These are phyloP conservation scores for Capsicum chinense DNA, from an alignment of 257 asterid species.

Conservation along the genomic window DNA sequence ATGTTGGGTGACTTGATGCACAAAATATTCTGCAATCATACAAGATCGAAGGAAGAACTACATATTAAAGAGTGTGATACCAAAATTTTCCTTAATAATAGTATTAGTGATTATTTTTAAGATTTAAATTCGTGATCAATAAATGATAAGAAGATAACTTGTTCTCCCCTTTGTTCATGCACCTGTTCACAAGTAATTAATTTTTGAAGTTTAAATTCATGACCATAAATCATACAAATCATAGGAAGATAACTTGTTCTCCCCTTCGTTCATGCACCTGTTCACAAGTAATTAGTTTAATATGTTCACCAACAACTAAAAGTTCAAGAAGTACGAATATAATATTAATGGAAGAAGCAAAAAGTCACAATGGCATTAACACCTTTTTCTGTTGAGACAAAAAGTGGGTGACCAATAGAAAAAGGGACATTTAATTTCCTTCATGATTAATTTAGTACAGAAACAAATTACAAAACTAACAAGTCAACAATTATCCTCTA, in stretches of 20 bases:
- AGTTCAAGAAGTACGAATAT: neutral
- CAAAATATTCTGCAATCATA: neutral
- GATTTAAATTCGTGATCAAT: neutral
- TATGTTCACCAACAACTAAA: constrained; percentile 12
- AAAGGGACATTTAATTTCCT: neutral
- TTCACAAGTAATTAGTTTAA: neutral
- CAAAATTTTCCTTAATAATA: neutral
- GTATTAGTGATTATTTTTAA: neutral
- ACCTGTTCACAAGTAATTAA: neutral
- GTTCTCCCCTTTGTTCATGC: neutral
- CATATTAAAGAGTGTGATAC: neutral
- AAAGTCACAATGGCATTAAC: constrained; percentile 6
- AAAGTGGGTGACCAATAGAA: constrained; percentile 29
- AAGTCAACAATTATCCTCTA: constrained; percentile 30
- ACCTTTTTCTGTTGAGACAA: constrained; percentile 24
- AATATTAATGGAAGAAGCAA: neutral
- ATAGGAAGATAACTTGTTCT: neutral
- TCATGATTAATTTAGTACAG: neutral
- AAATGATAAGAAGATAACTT: neutral
- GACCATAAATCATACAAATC: no score
- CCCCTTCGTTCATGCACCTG: neutral
- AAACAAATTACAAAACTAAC: constrained; percentile 23
- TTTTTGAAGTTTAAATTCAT: neutral
- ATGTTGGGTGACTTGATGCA: neutral
- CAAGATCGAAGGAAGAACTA: rapidly evolving